Conservation (phyloP, 176 grass and related monocot genomes). For the Stipa capillata region DNA sequence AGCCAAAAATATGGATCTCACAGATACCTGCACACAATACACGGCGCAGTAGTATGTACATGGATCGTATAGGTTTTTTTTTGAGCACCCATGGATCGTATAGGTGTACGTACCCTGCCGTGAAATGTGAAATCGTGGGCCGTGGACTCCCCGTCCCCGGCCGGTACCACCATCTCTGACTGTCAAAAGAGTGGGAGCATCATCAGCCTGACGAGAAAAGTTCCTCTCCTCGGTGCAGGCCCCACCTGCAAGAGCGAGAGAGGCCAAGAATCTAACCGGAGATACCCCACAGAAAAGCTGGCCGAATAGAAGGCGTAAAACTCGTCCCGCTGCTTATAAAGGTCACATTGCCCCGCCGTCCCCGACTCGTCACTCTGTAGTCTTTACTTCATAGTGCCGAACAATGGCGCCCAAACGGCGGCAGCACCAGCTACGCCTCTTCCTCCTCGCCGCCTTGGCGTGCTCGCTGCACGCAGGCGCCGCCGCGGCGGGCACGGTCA, state of each 20-base stretch:
- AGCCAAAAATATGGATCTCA: background rate
- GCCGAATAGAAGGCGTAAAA: constrained; percentile 6
- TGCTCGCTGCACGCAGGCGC: constrained; percentile 12
- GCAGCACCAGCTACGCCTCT: background rate
- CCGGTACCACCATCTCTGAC: background rate
- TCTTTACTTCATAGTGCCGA: background rate
- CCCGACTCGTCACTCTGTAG: background rate
- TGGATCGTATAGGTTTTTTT: background rate
- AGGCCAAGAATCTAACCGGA: constrained; percentile 15
- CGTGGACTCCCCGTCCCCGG: background rate
- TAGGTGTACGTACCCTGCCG: background rate
- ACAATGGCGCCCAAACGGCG: constrained; percentile 25
- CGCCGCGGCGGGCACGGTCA: background rate
- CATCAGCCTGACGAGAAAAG: background rate
- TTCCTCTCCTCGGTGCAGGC: background rate
- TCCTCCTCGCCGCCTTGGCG: constrained; percentile 4
- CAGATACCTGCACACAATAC: background rate
- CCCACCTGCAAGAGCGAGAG: background rate
- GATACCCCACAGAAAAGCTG: constrained; percentile 26
- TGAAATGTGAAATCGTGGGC: background rate
- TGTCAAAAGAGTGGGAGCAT: no score
- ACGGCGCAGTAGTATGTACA: background rate
- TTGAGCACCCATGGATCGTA: no score
- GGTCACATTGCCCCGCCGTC: no score
- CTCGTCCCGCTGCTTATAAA: background rate